Evolutionary conservation across 192 early-diverging fungal species (phyloP).

Genomic region (Coemansia sp.): DNA sequence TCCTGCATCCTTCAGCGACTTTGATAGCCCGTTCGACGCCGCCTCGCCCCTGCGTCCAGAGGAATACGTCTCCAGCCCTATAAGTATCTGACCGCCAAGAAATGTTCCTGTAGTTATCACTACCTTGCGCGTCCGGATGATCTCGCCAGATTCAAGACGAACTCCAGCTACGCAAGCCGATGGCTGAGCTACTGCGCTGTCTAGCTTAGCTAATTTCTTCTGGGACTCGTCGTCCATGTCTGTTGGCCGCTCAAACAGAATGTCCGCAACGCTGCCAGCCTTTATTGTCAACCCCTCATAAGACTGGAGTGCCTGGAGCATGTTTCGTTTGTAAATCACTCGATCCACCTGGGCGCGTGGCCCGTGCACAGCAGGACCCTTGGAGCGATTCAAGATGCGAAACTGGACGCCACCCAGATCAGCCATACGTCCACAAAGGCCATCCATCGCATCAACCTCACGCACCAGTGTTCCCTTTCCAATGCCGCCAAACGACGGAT

Average conservation of each 20-base stretch:
- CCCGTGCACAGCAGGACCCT: constrained; percentile 80
- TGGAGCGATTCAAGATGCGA: constrained; percentile 74
- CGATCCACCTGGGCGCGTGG: constrained; percentile 82
- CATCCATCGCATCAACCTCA: constrained; percentile 81
- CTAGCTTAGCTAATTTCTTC: constrained; percentile 33
- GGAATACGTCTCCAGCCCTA: constrained; percentile 67
- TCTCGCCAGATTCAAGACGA: constrained; percentile 65
- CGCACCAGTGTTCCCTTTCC: constrained; percentile 79
- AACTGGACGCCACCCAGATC: constrained; percentile 81
- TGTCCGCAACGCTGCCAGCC: constrained; percentile 69
- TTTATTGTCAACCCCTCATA: constrained; percentile 71
- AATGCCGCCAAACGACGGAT: constrained; percentile 82
- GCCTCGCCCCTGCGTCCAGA: constrained; percentile 73
- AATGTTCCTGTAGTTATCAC: constrained; percentile 83
- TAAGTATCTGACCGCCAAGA: constrained; percentile 78
- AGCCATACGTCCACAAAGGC: constrained; percentile 75
- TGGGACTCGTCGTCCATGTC: constrained; percentile 22
- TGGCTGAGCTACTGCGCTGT: constrained; percentile 22
- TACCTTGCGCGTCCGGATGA: constrained; percentile 66
- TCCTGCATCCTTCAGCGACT: constrained; percentile 69
- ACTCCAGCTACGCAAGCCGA: constrained; percentile 58
- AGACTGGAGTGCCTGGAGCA: constrained; percentile 62
- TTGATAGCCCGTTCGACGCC: constrained; percentile 72
- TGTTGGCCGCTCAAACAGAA: constrained; percentile 58
- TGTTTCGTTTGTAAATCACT: constrained; percentile 71